phyloP scores from a whole-genome alignment of 352 stramenopile species.

The Elongisporangium undulatum region DNA sequence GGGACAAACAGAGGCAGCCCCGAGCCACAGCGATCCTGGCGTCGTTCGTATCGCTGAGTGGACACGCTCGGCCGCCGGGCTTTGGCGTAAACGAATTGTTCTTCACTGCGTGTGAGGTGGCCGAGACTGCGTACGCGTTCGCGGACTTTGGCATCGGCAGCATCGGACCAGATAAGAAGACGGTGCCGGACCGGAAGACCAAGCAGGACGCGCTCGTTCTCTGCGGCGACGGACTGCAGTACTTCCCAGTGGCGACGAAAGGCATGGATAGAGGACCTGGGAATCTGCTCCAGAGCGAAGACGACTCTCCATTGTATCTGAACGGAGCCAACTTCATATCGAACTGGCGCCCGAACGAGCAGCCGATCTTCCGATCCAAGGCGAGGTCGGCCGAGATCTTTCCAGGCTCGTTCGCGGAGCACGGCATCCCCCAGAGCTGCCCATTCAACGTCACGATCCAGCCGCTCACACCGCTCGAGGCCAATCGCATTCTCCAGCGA shows the following conservation, averaged over 20 bases:
- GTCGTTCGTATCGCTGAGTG: slow-evolving; percentile 18
- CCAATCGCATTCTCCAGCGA: slow-evolving; percentile 22
- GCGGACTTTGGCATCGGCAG: slow-evolving; percentile 23
- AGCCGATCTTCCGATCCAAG: slow-evolving; percentile 27
- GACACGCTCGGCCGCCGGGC: slow-evolving; percentile 1
- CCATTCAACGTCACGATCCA: slow-evolving; percentile 28
- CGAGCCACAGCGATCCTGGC: slow-evolving; percentile 27
- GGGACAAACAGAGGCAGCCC: slow-evolving; percentile 21
- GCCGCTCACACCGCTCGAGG: slow-evolving; percentile 18
- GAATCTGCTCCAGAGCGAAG: slow-evolving; percentile 2
- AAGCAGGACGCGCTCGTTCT: slow-evolving; percentile 7
- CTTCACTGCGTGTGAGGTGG: slow-evolving; percentile 33
- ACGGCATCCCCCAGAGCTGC: slow-evolving; percentile 27
- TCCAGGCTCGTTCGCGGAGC: slow-evolving; percentile 27
- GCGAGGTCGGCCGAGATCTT: slow-evolving; percentile 22
- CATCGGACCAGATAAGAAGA: slow-evolving; percentile 12
- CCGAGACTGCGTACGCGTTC: slow-evolving; percentile 24
- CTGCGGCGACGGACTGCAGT: slow-evolving; percentile 26
- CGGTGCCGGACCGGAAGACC: neutral
- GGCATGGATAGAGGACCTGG: neutral
- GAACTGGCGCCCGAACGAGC: slow-evolving; percentile 17
- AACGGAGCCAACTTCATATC: slow-evolving; percentile 19
- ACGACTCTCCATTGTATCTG: slow-evolving; percentile 16
- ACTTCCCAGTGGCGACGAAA: slow-evolving; percentile 7
- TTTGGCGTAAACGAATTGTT: slow-evolving; percentile 36